Percentiles rank a stretch among this genome's conserved stretches.
phyloP scores from a whole-genome alignment of 371 early-diverging fungal genomes.

The Rhizomucor miehei region DNA sequence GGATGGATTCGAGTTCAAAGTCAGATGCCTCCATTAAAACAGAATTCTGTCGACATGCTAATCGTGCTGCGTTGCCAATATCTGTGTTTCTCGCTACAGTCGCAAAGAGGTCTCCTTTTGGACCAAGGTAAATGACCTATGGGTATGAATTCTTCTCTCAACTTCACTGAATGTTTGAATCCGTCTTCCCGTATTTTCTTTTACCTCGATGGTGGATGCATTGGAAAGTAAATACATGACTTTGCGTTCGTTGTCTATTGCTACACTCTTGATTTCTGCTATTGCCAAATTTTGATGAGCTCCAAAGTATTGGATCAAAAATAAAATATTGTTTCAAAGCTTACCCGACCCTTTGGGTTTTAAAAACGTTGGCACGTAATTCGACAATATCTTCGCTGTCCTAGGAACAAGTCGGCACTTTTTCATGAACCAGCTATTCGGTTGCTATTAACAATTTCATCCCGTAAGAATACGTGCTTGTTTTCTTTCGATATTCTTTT shows the following conservation, averaged over 20 bases:
- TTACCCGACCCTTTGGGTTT: too few relatives aligned
- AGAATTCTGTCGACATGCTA: slow-evolving; percentile 48
- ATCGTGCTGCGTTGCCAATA: slow-evolving; percentile 44
- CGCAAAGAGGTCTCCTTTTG: slow-evolving; percentile 20
- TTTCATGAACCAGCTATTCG: slow-evolving; percentile 63
- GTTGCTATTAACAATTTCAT: background rate
- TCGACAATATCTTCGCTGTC: slow-evolving; percentile 25
- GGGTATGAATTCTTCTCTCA: too few relatives aligned
- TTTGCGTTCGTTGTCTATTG: slow-evolving; percentile 68
- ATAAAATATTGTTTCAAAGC: too few relatives aligned
- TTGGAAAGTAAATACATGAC: slow-evolving; percentile 68
- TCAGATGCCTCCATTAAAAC: slow-evolving; percentile 26
- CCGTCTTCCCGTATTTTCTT: too few relatives aligned
- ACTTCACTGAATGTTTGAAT: too few relatives aligned
- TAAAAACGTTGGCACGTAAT: slow-evolving; percentile 5
- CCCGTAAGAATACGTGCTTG: background rate
- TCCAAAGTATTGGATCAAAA: slow-evolving; percentile 10
- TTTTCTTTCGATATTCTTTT: background rate
- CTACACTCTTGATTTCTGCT: slow-evolving; percentile 51
- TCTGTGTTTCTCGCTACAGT: slow-evolving; percentile 33
- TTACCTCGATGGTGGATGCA: slow-evolving; percentile 69
- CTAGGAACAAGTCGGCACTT: slow-evolving; percentile 68
- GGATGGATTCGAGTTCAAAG: slow-evolving; percentile 62
- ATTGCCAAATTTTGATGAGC: too few relatives aligned
- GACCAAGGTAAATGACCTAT: slow-evolving; percentile 31